Percentiles rank a stretch among this genome's conserved stretches.
Evolutionary conservation across 2,329 filamentous ascomycete species (phyloP).

Genomic region (Pseudofabraea citricarpa): DNA sequence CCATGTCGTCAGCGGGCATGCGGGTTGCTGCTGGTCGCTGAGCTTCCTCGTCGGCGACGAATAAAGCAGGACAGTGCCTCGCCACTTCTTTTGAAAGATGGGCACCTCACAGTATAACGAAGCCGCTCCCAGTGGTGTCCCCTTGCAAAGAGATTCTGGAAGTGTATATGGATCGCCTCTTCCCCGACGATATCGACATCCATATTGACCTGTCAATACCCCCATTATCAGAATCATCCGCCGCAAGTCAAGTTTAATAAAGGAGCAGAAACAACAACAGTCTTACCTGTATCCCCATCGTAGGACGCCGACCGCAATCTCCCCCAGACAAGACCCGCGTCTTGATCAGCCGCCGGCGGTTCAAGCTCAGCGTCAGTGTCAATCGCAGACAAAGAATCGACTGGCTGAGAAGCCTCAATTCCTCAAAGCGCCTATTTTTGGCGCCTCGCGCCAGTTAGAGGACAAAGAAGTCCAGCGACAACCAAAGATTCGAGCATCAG

Average conservation of each 20-base stretch:
- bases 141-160: conserved; percentile 17
- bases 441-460: conserved; percentile 14
- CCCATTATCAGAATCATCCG: conserved; percentile 9
- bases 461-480: conserved; percentile 24
- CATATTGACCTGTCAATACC: conserved; percentile 9
- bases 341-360: not conserved
- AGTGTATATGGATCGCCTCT: conserved; percentile 14
- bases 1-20: conserved; percentile 14
- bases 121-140: conserved; percentile 17
- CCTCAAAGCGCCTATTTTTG: conserved; percentile 24
- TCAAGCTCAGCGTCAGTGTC: conserved; percentile 6
- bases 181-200: conserved; percentile 6
- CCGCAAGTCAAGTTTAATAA: conserved; percentile 11
- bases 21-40: conserved; percentile 10
- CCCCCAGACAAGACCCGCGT: not conserved
- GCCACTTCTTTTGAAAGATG: conserved; percentile 23
- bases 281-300: conserved; percentile 1
- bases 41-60: conserved; percentile 1
- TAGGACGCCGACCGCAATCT: not conserved
- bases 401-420: conserved; percentile 19
- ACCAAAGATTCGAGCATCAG: conserved; percentile 8
- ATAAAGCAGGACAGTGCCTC: conserved; percentile 16
- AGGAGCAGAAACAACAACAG: conserved; percentile 1
- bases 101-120: conserved; percentile 16
- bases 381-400: conserved; percentile 15